Base-by-base conservation (phyloP, 805 yeast genomes). In the Lipomyces japonicus region DNA sequence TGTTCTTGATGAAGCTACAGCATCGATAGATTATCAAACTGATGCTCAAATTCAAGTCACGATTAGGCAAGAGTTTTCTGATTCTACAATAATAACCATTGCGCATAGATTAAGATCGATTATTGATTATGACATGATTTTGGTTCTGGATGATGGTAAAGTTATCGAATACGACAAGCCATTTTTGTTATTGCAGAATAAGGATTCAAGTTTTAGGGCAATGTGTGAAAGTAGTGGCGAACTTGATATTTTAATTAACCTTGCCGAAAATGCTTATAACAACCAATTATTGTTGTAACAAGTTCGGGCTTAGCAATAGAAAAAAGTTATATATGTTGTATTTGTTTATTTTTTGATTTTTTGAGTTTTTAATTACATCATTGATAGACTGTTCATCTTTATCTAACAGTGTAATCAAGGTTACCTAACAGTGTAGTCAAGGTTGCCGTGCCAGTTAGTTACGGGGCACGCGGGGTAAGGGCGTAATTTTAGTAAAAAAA, bases 151-250 rank as follows among this genome's bases (percentile, higher is more conserved):
- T 61, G 79, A 83, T 41, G 95, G 95, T 53, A 77, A 77, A 58
- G 78, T 84, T 7, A 76, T 75, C 40, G 93, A 86, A 66, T 84
- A 76, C 57, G 95, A 82, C 53, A 76, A 78, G 46, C 95, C 95
- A 3, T 75, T 72, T 61, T 74, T 74, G 16, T 73, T 86, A 55
- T 72, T 81, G 58, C 65, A 72, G 44, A 65, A 76, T 49, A 65
- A 71, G 37, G 70, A 73, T 22, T 75, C 85, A 35, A 66, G 76
- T 9, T 85, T 86, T 69, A 73, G 76, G 61, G 73, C 78, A 46
- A 85, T 86, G 91, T 86, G 93, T 67, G 78, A 76, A 34, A 86
- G 87, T 67, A 84, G 95, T 64, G 98, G 98, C 39, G 97, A 91
- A 67, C 72, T 91, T 55, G 96, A 87, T 39, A 74, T 81, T 2